These are phyloP conservation scores for Wickerhamomyces pijperi DNA, from an alignment of 805 yeast species.

Conservation along the genomic window DNA sequence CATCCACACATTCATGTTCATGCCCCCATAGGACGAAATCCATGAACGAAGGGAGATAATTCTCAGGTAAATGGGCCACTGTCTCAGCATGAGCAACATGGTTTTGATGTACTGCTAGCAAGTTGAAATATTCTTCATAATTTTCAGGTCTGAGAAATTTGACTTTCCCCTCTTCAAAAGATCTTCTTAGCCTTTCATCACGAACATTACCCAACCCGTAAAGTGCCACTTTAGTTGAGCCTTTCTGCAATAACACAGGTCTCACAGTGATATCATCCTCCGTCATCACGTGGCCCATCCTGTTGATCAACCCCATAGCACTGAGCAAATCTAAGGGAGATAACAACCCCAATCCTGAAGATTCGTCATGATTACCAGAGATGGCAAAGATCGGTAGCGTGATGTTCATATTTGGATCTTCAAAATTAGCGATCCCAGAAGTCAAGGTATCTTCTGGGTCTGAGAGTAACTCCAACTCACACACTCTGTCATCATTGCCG, in stretches of 20 bases:
- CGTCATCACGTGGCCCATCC: conserved; percentile 74
- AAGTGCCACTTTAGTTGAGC: conserved; percentile 68
- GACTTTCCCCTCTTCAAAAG: conserved; percentile 73
- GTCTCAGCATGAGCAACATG: conserved; percentile 63
- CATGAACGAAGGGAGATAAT: conserved; percentile 67
- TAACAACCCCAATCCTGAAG: conserved; percentile 74
- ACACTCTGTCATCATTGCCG: conserved; percentile 60
- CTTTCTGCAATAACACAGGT: conserved; percentile 78
- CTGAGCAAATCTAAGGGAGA: conserved; percentile 81
- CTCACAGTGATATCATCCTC: conserved; percentile 62
- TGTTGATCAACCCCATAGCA: conserved; percentile 76
- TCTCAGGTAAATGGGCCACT: conserved; percentile 78
- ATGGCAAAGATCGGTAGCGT: conserved; percentile 87
- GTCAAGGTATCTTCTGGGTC: conserved; percentile 60
- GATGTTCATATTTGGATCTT: conserved; percentile 82
- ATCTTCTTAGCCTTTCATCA: conserved; percentile 77
- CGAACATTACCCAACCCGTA: conserved; percentile 85
- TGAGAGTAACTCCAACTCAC: conserved; percentile 72
- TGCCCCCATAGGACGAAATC: conserved; percentile 94
- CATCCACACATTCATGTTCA: conserved; percentile 87
- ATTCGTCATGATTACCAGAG: conserved; percentile 94
- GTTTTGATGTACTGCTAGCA: conserved; percentile 87
- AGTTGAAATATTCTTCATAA: conserved; percentile 65
- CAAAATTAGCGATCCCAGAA: conserved; percentile 70
- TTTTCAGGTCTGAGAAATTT: conserved; percentile 63